A percentile compares a stretch with the other conserved stretches of the same genome.
Evolutionary conservation across 75 land plant species (phyloP).

Genomic region (Selaginella moellendorffii): DNA sequence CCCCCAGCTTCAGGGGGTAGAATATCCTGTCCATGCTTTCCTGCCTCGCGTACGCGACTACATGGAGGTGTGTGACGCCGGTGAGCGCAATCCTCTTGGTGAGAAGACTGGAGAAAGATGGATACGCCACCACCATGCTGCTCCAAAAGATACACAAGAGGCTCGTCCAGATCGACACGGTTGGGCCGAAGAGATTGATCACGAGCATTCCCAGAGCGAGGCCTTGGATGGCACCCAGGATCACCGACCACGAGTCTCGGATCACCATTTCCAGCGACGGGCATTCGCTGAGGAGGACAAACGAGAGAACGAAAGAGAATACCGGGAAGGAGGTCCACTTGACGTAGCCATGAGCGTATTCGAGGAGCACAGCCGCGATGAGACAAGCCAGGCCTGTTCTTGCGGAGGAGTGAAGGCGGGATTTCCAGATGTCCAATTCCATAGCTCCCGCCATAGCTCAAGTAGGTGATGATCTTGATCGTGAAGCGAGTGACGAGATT

Average conservation of each 20-base stretch:
- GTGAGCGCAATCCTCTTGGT: conserved; percentile 22
- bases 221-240: conserved; percentile 26
- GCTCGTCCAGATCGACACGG: conserved; percentile 13
- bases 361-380: conserved; percentile 9
- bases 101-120: conserved; percentile 21
- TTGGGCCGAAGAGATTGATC: conserved; percentile 17
- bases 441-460: no score
- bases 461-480: no score
- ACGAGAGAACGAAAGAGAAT: conserved; percentile 40
- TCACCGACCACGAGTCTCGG: conserved; percentile 15
- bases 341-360: conserved; percentile 6
- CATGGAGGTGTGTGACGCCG: background rate
- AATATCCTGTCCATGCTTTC: background rate
- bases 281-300: conserved; percentile 40
- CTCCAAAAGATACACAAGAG: conserved; percentile 20
- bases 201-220: conserved; percentile 14
- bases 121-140: conserved; percentile 25
- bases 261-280: conserved; percentile 37
- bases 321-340: conserved; percentile 26
- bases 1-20: background rate
- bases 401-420: conserved; percentile 10
- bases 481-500: no score
- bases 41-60: no score
- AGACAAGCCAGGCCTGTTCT: conserved; percentile 19
- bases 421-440: no score